Evolutionary conservation across 768 basidiomycete species (phyloP).

Genomic region (Cystofilobasidium capitatum): DNA sequence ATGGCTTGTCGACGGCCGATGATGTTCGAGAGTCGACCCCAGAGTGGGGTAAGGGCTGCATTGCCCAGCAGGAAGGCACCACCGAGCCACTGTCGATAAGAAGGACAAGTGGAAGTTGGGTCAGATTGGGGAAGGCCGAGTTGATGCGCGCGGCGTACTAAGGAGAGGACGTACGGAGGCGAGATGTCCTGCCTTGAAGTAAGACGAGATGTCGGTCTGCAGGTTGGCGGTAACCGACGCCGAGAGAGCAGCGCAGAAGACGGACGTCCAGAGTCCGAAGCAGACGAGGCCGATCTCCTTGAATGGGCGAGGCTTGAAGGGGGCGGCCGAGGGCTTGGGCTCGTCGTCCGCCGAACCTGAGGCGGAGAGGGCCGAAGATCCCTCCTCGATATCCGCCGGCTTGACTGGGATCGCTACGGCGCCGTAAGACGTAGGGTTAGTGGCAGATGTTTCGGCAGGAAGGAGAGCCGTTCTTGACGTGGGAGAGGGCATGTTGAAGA

Average conservation of each 20-base stretch:
- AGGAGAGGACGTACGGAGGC: background rate
- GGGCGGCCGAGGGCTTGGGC: background rate
- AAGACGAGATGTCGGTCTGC: background rate
- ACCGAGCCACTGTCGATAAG: background rate
- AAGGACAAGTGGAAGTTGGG: background rate
- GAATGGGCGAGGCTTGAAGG: background rate
- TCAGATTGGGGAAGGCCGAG: background rate
- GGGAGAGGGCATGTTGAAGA: background rate
- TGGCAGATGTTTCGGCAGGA: background rate
- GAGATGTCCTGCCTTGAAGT: conserved; percentile 7
- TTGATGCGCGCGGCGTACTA: too few relatives aligned
- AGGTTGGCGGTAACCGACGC: conserved; percentile 1
- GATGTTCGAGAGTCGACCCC: conserved; percentile 17
- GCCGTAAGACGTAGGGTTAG: background rate
- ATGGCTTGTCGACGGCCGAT: conserved; percentile 18
- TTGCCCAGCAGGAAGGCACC: conserved; percentile 4
- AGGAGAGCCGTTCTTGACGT: background rate
- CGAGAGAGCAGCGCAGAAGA: background rate
- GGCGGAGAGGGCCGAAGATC: background rate
- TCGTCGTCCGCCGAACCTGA: background rate
- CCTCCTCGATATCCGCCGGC: background rate
- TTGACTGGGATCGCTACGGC: background rate
- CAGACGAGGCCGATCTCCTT: background rate
- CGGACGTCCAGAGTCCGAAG: background rate
- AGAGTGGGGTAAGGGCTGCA: conserved; percentile 15